These are phyloP conservation scores for Phytophthora podocarpi DNA, from an alignment of 352 stramenopile genomes.

Conservation along the genomic window DNA sequence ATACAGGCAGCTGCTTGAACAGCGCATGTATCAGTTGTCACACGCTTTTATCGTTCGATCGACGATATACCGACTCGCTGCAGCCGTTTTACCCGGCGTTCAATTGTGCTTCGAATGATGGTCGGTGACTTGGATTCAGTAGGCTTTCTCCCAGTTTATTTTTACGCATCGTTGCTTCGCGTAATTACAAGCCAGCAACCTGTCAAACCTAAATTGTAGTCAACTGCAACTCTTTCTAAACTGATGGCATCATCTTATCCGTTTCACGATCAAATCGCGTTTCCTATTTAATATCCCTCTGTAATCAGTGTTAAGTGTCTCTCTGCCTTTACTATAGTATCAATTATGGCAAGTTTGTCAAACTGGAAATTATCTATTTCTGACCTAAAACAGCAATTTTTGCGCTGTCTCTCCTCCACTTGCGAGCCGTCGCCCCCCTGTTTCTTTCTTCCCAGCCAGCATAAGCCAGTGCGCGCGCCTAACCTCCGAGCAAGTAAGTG, in stretches of 20 bases:
- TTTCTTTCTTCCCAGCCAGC: slow-evolving; percentile 46
- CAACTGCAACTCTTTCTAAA: not conserved
- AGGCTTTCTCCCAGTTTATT: slow-evolving; percentile 21
- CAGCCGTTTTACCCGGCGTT: slow-evolving; percentile 11
- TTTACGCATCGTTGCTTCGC: slow-evolving; percentile 30
- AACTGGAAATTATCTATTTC: slow-evolving; percentile 28
- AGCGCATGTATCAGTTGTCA: slow-evolving; percentile 16
- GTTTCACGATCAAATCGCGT: not conserved
- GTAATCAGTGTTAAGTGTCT: not conserved
- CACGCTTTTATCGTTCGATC: slow-evolving; percentile 16
- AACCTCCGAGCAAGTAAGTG: slow-evolving; percentile 38
- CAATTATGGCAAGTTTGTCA: not conserved
- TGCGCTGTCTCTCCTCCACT: slow-evolving; percentile 33
- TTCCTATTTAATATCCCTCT: not conserved
- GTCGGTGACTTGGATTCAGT: slow-evolving; percentile 25
- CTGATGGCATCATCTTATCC: not conserved
- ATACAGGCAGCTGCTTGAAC: slow-evolving; percentile 2
- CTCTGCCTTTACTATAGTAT: not conserved
- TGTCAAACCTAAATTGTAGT: not conserved
- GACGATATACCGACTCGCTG: slow-evolving; percentile 7
- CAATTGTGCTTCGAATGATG: slow-evolving; percentile 18
- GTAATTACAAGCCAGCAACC: slow-evolving; percentile 26
- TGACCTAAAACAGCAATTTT: slow-evolving; percentile 19
- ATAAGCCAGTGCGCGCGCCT: slow-evolving; percentile 36
- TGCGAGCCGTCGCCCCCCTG: slow-evolving; percentile 40